Evolutionary conservation across 345 rosid genomes (phyloP).

Genomic region (Triadica sebifera): DNA sequence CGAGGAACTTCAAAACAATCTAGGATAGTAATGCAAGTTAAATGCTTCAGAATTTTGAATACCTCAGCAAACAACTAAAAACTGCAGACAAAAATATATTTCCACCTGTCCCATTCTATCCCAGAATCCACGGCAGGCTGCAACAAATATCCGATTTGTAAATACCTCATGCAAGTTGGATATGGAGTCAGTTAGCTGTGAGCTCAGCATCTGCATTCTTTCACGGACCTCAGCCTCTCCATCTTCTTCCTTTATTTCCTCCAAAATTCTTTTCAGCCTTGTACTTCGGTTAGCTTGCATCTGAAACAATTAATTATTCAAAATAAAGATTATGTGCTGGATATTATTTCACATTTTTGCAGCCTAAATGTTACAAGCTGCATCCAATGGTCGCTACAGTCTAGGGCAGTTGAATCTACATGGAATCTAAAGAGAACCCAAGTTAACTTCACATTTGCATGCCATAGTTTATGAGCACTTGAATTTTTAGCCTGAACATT

Average conservation of each 20-base stretch:
- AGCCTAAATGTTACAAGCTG: background rate
- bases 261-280: slow-evolving; percentile 75
- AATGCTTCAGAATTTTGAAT: background rate
- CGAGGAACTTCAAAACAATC: slow-evolving; percentile 89
- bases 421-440: background rate
- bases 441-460: background rate
- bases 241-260: slow-evolving; percentile 86
- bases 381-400: background rate
- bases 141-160: slow-evolving; percentile 71
- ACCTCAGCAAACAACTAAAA: background rate
- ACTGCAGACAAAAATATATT: background rate
- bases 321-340: background rate
- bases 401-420: background rate
- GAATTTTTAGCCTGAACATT: no score
- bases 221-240: slow-evolving; percentile 89
- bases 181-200: slow-evolving; percentile 66
- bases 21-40: slow-evolving; percentile 14
- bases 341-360: background rate
- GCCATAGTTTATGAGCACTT: background rate
- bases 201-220: slow-evolving; percentile 71
- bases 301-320: slow-evolving; percentile 35
- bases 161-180: slow-evolving; percentile 78
- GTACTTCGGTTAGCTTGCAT: slow-evolving; percentile 68
- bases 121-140: slow-evolving; percentile 87
- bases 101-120: slow-evolving; percentile 91